Evolutionary conservation across 805 yeast genomes (phyloP).

Genomic region (Cyberlindnera xishuangbannaensis): DNA sequence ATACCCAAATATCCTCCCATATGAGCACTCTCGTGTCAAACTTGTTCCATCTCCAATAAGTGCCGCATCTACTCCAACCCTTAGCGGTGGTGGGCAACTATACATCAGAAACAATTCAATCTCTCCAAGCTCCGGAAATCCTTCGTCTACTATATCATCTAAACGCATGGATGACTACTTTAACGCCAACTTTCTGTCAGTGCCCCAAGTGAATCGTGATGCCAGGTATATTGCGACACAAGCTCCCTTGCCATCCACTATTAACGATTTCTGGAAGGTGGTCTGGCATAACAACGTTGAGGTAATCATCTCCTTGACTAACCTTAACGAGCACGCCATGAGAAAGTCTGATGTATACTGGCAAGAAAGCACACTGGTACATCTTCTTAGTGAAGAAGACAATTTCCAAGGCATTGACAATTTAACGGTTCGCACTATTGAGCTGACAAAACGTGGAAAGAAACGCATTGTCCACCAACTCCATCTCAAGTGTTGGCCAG

Average conservation of each 20-base stretch:
- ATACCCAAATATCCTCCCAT: slow-evolving; percentile 76
- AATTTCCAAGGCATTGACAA: slow-evolving; percentile 27
- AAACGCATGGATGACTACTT: slow-evolving; percentile 19
- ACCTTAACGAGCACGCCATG: slow-evolving; percentile 64
- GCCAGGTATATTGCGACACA: slow-evolving; percentile 75
- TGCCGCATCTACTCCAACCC: slow-evolving; percentile 12
- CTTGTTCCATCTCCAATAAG: slow-evolving; percentile 29
- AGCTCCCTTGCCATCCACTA: slow-evolving; percentile 76
- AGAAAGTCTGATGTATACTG: slow-evolving; percentile 84
- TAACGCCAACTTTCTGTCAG: slow-evolving; percentile 61
- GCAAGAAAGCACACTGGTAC: slow-evolving; percentile 46
- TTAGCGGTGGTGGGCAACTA: slow-evolving; percentile 1
- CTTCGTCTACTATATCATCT: too few relatives aligned
- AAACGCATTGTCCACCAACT: slow-evolving; percentile 55
- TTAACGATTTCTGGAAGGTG: slow-evolving; percentile 88
- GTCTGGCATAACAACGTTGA: slow-evolving; percentile 57
- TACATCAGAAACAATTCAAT: slow-evolving; percentile 4
- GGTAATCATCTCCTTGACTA: slow-evolving; percentile 73
- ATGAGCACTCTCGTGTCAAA: slow-evolving; percentile 45
- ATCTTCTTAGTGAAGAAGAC: slow-evolving; percentile 27
- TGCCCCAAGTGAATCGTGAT: slow-evolving; percentile 29
- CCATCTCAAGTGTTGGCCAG: slow-evolving; percentile 79
- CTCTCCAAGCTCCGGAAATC: slow-evolving; percentile 24
- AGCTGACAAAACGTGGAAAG: slow-evolving; percentile 20
- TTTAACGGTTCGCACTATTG: slow-evolving; percentile 27